Conservation (phyloP, 805 yeast genomes). For the Candida khao-thaluensis region DNA sequence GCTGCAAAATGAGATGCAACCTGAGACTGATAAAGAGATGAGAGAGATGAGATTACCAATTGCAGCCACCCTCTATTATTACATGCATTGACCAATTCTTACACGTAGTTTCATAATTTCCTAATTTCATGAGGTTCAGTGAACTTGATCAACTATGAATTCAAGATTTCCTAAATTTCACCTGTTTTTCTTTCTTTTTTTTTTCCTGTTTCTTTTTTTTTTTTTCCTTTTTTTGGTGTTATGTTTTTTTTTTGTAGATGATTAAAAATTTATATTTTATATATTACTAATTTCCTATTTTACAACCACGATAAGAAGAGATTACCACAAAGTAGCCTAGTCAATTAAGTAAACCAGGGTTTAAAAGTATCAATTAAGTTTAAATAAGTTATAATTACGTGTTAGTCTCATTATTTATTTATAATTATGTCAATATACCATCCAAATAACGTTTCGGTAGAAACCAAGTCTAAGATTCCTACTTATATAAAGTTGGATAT, state of each 20-base stretch:
- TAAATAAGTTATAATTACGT: neutral
- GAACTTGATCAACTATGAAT: too few relatives aligned
- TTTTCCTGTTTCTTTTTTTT: slow-evolving; percentile 4
- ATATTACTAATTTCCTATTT: slow-evolving; percentile 1
- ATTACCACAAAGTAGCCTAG: neutral
- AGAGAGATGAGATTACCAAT: slow-evolving; percentile 1
- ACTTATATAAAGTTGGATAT: slow-evolving; percentile 22
- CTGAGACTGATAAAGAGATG: slow-evolving; percentile 9
- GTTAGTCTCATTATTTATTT: slow-evolving; percentile 2
- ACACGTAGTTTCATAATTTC: neutral
- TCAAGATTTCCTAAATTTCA: slow-evolving; percentile 3
- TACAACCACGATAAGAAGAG: too few relatives aligned
- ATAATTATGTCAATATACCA: slow-evolving; percentile 31
- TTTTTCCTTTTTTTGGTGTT: slow-evolving; percentile 6
- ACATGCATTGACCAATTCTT: too few relatives aligned
- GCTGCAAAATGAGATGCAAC: slow-evolving; percentile 7
- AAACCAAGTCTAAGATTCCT: slow-evolving; percentile 14
- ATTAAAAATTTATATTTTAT: slow-evolving; percentile 7
- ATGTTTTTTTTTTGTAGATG: slow-evolving; percentile 6
- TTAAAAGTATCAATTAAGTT: slow-evolving; percentile 5
- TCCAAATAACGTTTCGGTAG: slow-evolving; percentile 29
- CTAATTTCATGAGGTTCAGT: too few relatives aligned
- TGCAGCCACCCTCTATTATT: too few relatives aligned
- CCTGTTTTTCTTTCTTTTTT: slow-evolving; percentile 2
- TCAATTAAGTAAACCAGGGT: too few relatives aligned